phyloP scores from a whole-genome alignment of 148 eudicot species.

The Euryodendron excelsum region DNA sequence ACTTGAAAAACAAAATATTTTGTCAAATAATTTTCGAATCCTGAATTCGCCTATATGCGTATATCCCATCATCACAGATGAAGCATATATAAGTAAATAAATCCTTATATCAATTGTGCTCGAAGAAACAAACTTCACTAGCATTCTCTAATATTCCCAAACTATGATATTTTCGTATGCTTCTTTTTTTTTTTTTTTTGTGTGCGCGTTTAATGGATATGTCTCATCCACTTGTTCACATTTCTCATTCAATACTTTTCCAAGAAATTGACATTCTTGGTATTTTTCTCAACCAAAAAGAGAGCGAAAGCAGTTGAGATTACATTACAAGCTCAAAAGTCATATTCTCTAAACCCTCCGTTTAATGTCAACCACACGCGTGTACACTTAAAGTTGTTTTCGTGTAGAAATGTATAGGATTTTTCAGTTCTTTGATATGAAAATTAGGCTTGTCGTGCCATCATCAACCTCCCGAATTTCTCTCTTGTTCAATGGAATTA shows the following conservation, averaged over 20 bases:
- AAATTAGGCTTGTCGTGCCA: neutral
- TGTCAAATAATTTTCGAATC: no score
- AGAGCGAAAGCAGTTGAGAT: conserved; percentile 18
- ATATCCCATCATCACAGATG: no score
- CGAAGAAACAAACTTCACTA: no score
- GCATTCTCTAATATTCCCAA: no score
- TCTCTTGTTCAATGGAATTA: neutral
- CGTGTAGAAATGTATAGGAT: no score
- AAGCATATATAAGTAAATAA: no score
- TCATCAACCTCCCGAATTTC: neutral
- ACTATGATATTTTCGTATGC: no score
- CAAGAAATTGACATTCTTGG: conserved; percentile 40
- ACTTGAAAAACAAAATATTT: no score
- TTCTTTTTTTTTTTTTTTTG: no score
- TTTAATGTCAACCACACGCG: conserved; percentile 15
- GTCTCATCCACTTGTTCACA: conserved; percentile 6
- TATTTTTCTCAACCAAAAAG: conserved; percentile 23
- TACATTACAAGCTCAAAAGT: neutral
- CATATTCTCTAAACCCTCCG: neutral
- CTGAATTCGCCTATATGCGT: no score
- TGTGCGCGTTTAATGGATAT: neutral
- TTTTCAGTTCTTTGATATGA: neutral
- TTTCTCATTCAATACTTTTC: conserved; percentile 19
- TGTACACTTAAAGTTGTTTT: neutral
- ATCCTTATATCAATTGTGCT: no score